phyloP scores from a whole-genome alignment of 768 basidiomycete species.

The Kockovaella imperatae region DNA sequence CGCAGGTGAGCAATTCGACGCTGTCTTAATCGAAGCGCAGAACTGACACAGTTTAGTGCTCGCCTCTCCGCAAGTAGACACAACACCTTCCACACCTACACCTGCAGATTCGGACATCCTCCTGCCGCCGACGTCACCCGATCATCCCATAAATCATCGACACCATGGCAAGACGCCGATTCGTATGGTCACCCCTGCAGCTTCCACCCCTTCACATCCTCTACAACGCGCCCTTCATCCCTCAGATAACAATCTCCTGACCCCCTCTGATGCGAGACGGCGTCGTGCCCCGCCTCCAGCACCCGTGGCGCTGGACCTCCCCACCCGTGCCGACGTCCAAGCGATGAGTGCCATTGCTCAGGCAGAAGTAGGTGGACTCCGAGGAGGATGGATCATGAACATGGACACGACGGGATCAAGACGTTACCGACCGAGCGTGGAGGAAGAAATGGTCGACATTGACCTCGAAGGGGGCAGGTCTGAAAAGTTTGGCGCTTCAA shows the following conservation, averaged over 20 bases:
- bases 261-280: slow-evolving; percentile 34
- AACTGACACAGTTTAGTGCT: slow-evolving; percentile 13
- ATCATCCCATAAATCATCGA: slow-evolving; percentile 6
- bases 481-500: slow-evolving; percentile 33
- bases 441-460: slow-evolving; percentile 43
- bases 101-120: slow-evolving; percentile 34
- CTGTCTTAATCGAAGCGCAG: not conserved
- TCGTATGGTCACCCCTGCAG: slow-evolving; percentile 36
- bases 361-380: slow-evolving; percentile 39
- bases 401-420: slow-evolving; percentile 21
- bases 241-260: slow-evolving; percentile 25
- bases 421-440: slow-evolving; percentile 3
- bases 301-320: slow-evolving; percentile 39
- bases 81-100: slow-evolving; percentile 29
- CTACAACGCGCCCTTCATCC: slow-evolving; percentile 9
- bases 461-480: slow-evolving; percentile 44
- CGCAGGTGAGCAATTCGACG: slow-evolving; percentile 31
- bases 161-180: slow-evolving; percentile 15
- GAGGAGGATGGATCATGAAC: slow-evolving; percentile 46
- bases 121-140: slow-evolving; percentile 37
- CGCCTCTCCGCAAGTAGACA: slow-evolving; percentile 26
- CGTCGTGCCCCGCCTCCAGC: slow-evolving; percentile 22
- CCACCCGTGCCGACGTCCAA: slow-evolving; percentile 45
- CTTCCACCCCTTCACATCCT: slow-evolving; percentile 28
- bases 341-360: slow-evolving; percentile 42